Evolutionary conservation across 139 green algal genomes (phyloP), one percentile per base, ranked within the genome.

Genomic region (Chloropicon primus): DNA sequence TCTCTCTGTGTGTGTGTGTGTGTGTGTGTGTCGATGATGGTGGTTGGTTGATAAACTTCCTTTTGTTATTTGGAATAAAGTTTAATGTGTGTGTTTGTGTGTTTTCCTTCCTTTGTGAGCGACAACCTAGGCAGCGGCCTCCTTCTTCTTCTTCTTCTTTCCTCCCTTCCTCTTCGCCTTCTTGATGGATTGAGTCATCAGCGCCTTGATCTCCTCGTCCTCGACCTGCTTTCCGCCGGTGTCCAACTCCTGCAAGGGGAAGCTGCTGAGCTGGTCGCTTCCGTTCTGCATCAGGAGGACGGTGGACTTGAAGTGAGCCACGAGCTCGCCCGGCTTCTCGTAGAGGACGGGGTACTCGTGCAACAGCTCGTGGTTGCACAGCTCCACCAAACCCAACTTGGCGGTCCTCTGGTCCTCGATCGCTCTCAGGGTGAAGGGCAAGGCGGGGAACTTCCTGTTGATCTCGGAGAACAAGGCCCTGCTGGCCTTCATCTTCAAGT

Each of bases 261-360:
- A 82, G 21, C 28, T 76, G 23, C 91, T 97, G 54, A 97, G 82
- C 26, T 88, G 82, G 82, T 97, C 92, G 24, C 78, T 90, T 77
- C 95, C 95, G 82, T 93, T 97, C 74, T 92, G 89, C 95, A 98
- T 97, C 73, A 99, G 85, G 82, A 99, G 86, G 72, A 98, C 88
- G 0, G 95, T 99, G 78, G 86, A 89, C 88, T 99, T 99, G 80
- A 98, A 83, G 86, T 98, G 94, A n/a, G 84, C 89, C 22, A 93
- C 89, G 54, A 87, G 62, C 73, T 88, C 85, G 75, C 53, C 41
- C 17, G 53, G 28, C 87, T 96, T 97, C 85, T 98, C 95, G 79
- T 97, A 90, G 74, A 97, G 84, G 73, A 99, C 95, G 22, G 95
- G 95, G 88, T 98, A 99, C 1, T 92, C 80, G 76, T 94, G 84